Percentiles rank a stretch among this genome's conserved stretches.
Evolutionary conservation across 805 yeast species (phyloP).

Genomic region (Priceomyces carsonii): DNA sequence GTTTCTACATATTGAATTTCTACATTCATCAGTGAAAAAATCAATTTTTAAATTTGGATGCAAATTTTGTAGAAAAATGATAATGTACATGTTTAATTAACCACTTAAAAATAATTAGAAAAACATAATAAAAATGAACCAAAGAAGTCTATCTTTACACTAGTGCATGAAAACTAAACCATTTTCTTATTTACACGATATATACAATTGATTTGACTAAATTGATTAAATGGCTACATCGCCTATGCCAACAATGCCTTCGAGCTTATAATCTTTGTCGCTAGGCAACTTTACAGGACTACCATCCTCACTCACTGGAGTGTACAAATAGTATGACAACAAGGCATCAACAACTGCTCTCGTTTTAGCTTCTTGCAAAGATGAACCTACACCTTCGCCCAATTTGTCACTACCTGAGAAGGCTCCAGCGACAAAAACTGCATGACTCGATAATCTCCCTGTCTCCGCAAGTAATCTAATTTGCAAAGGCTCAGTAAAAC

Average conservation of each 20-base stretch:
- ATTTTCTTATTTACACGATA: constrained; percentile 18
- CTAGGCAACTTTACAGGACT: constrained; percentile 56
- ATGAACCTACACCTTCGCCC: constrained; percentile 94
- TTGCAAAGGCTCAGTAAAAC: constrained; percentile 71
- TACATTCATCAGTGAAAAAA: too few species aligned
- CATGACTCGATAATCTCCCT: constrained; percentile 81
- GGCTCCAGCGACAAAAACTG: constrained; percentile 89
- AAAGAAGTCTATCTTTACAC: too few species aligned
- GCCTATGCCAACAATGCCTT: constrained; percentile 43
- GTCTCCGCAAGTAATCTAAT: constrained; percentile 84
- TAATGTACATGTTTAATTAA: constrained; percentile 7
- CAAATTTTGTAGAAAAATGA: not conserved
- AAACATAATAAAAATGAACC: too few species aligned
- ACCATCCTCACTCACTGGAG: constrained; percentile 59
- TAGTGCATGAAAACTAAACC: too few species aligned
- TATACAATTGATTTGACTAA: constrained; percentile 11
- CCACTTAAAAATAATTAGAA: too few species aligned
- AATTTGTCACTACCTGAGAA: constrained; percentile 79
- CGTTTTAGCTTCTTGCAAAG: constrained; percentile 86
- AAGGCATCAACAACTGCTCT: constrained; percentile 90
- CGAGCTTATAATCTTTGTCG: constrained; percentile 46
- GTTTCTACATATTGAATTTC: too few species aligned
- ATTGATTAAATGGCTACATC: constrained; percentile 41
- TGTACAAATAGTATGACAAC: constrained; percentile 88
- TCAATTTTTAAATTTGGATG: constrained; percentile 1